phyloP scores from a whole-genome alignment of 208 protist species.

The Acanthamoeba castellanii region DNA sequence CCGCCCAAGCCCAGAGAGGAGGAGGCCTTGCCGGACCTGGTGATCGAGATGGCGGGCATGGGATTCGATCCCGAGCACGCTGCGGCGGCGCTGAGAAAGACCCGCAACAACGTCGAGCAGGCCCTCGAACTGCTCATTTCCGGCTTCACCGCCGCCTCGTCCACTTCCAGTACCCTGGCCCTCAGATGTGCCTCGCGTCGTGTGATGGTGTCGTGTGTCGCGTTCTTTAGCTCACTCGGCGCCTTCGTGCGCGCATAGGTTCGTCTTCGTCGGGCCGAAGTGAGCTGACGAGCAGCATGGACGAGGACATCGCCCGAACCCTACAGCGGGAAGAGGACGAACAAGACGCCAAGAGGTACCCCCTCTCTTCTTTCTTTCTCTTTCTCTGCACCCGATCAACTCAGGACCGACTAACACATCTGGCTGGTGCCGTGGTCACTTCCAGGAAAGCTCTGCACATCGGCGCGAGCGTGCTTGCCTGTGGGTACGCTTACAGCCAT shows the following conservation, averaged over 20 bases:
- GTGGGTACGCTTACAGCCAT: not conserved
- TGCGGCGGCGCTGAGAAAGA: not conserved
- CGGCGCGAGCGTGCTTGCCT: not conserved
- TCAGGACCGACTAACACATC: not conserved
- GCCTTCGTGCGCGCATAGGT: too few species aligned
- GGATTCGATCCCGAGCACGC: conserved; percentile 13
- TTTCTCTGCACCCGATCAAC: not conserved
- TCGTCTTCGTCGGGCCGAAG: not conserved
- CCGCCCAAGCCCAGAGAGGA: not conserved
- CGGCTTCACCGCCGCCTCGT: not conserved
- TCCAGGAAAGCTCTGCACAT: not conserved
- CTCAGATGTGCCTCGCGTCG: too few species aligned
- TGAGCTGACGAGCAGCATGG: not conserved
- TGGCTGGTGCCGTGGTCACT: not conserved
- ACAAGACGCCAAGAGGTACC: not conserved
- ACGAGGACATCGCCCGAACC: not conserved
- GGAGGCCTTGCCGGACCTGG: conserved; percentile 12
- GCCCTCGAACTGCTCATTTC: conserved; percentile 17
- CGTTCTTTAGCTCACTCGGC: too few species aligned
- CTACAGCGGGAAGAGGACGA: not conserved
- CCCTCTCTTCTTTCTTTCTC: not conserved
- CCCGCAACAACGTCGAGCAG: not conserved
- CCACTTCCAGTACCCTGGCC: not conserved
- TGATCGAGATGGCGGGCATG: conserved; percentile 42
- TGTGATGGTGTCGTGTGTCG: not conserved